Percentiles rank a stretch among this genome's conserved stretches.
These are phyloP conservation scores for Ceratocystis smalleyi DNA, from an alignment of 2,329 filamentous ascomycete species.

Conservation along the genomic window DNA sequence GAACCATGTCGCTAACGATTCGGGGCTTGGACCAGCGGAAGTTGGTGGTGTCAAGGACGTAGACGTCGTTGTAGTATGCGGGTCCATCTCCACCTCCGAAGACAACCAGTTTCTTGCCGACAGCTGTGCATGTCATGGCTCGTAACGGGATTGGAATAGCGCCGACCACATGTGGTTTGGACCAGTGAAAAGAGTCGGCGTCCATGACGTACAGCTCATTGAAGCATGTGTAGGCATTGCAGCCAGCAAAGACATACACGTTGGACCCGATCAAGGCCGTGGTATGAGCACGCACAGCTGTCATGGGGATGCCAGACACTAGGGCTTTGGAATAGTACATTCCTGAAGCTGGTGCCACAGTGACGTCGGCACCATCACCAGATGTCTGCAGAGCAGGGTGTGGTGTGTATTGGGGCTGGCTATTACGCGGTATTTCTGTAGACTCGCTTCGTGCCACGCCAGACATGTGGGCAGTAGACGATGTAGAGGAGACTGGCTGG, in stretches of 20 bases:
- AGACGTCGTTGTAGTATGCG: slow-evolving; percentile 57
- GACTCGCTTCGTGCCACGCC: slow-evolving; percentile 17
- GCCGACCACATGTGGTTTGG: slow-evolving; percentile 46
- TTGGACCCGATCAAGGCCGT: slow-evolving; percentile 51
- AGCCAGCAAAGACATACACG: slow-evolving; percentile 54
- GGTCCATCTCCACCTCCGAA: slow-evolving; percentile 57
- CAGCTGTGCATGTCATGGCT: slow-evolving; percentile 57
- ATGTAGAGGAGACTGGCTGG: slow-evolving; percentile 1
- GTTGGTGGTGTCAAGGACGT: slow-evolving; percentile 55
- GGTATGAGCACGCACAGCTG: slow-evolving; percentile 49
- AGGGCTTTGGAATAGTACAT: slow-evolving; percentile 59
- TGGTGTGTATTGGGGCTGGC: slow-evolving; percentile 28
- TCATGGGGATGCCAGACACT: slow-evolving; percentile 46
- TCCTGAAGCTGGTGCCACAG: slow-evolving; percentile 47
- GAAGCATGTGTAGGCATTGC: slow-evolving; percentile 51
- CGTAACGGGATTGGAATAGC: slow-evolving; percentile 49
- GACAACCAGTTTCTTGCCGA: slow-evolving; percentile 53
- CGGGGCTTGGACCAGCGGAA: slow-evolving; percentile 50
- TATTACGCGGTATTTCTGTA: slow-evolving; percentile 19
- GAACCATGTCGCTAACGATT: slow-evolving; percentile 41
- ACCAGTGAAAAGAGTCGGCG: slow-evolving; percentile 56
- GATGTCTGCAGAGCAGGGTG: slow-evolving; percentile 42
- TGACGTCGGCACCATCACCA: slow-evolving; percentile 42
- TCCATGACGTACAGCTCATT: slow-evolving; percentile 55
- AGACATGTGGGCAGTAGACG: slow-evolving; percentile 18